Percentiles rank a stretch among this genome's conserved stretches.
Conservation (phyloP, 305 asterid species). For the Fraxinus ornus region DNA sequence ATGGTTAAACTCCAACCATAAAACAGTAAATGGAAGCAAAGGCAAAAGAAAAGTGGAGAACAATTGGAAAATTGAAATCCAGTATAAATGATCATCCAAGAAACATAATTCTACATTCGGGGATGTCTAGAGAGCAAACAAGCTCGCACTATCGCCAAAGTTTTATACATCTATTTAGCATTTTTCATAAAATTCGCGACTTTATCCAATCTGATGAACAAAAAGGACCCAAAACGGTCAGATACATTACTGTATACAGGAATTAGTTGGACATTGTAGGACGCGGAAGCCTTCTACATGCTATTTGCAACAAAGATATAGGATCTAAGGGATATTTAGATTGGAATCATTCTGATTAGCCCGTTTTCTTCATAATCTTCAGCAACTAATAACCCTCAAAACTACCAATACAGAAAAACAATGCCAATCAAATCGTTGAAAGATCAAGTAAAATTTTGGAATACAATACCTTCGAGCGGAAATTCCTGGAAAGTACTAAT, state of each 20-base stretch:
- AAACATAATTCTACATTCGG: neutral
- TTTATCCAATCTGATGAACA: neutral
- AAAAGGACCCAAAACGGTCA: neutral
- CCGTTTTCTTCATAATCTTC: neutral
- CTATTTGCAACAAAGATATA: neutral
- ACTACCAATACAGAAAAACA: neutral
- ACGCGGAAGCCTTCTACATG: neutral
- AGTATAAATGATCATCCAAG: neutral
- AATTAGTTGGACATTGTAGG: neutral
- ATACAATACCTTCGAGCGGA: conserved; percentile 66
- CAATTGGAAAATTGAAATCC: neutral
- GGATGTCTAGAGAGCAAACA: neutral
- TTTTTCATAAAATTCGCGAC: neutral
- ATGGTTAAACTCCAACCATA: neutral
- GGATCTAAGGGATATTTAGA: neutral
- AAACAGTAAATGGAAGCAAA: neutral
- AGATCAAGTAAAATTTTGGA: neutral
- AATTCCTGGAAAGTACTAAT: conserved; percentile 66
- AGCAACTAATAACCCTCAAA: neutral
- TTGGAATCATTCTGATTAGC: neutral
- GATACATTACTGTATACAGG: neutral
- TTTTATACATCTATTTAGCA: neutral
- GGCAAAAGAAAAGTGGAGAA: neutral
- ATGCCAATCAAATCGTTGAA: neutral
- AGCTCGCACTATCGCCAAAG: no score